A percentile compares a stretch with the other conserved stretches of the same genome.
Conservation (phyloP, 805 yeast genomes). For the Kockiozyma suomiensis region DNA sequence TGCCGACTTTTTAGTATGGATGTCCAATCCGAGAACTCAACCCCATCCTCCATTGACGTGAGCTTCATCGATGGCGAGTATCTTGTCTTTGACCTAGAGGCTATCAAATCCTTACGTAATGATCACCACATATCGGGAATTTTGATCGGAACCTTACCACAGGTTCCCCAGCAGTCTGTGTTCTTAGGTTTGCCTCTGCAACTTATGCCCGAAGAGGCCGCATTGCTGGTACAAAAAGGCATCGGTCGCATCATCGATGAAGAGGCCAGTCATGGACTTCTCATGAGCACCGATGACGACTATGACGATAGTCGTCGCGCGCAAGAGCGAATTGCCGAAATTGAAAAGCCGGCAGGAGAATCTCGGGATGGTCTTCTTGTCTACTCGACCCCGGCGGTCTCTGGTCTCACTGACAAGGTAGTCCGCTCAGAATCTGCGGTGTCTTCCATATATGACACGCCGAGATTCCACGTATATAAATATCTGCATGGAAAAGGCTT, state of each 20-base stretch:
- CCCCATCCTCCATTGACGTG: constrained; percentile 1
- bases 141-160: constrained; percentile 78
- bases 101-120: constrained; percentile 57
- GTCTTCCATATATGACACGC: constrained; percentile 10
- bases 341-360: background rate
- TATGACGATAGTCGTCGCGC: constrained; percentile 6
- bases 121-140: constrained; percentile 71
- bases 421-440: constrained; percentile 5
- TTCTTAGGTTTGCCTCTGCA: constrained; percentile 82
- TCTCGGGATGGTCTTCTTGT: background rate
- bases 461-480: constrained; percentile 46
- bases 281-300: constrained; percentile 7
- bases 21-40: background rate
- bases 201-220: constrained; percentile 70
- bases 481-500: constrained; percentile 51
- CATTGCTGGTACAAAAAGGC: constrained; percentile 55
- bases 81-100: constrained; percentile 37
- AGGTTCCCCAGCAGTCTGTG: constrained; percentile 92
- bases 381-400: constrained; percentile 10
- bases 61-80: constrained; percentile 31
- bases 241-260: constrained; percentile 49
- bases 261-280: constrained; percentile 38
- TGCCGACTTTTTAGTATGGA: background rate
- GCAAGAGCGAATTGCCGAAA: background rate
- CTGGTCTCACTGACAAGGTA: background rate